Evolutionary conservation across 805 yeast species (phyloP), one percentile per base, ranked within the genome.

Genomic region (Spathaspora passalidarum): DNA sequence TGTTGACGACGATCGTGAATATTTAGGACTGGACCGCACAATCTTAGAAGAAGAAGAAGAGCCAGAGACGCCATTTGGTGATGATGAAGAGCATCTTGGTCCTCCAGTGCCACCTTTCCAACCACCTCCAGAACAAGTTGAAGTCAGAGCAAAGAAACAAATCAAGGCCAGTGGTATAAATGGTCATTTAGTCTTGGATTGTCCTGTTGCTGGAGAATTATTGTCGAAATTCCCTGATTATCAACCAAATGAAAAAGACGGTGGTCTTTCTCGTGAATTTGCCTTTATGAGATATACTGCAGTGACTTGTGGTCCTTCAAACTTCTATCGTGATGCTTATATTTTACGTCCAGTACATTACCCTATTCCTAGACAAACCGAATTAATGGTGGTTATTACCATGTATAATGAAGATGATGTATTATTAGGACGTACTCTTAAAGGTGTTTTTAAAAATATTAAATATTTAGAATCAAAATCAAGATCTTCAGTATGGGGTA

Each of bases 341-440:
- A 73, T 74, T 38, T 68, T 82, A 47, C 70, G 87, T 37, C 81
- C 80, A 2, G 69, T 72, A 16, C 79, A 79, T 56, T 80, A 79
- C 58, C 79, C 77, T 11, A 60, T 59, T 42, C 72, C 75, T 9
- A 72, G 86, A 29, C 72, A 75, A 44, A 81, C 86, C 0, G 87
- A 82, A 60, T 62, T 82, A 59, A 72, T 82, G 67, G 71, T 82
- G 43, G 83, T 82, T 19, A 61, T 82, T 49, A 82, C 87, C 26
- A 82, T 81, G 78, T 81, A 82, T 59, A 82, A 82, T 56, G 87
- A 82, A 60, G 86, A 82, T 63, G 84, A 81, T 60, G 67, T 75
- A 34, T 64, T 82, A 42, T 72, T 82, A 37, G 83, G 85, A 0
- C 65, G 85, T 32, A 81, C 86, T 4, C 65, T 82, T 53, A 79